phyloP scores from a whole-genome alignment of 1,284 basidiomycete species.

The Naganishia sp. region DNA sequence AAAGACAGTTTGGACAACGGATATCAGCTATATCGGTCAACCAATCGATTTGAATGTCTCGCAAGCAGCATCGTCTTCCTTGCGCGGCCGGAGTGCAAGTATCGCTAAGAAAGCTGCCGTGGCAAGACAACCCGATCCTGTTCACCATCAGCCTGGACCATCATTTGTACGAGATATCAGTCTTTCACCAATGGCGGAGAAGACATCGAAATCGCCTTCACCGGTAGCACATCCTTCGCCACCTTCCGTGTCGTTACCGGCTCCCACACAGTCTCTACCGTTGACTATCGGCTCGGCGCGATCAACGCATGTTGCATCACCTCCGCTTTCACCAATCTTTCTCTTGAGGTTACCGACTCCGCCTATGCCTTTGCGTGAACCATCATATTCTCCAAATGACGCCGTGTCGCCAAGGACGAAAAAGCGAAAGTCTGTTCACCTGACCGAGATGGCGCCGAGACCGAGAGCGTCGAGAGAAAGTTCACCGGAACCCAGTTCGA shows the following conservation, averaged over 20 bases:
- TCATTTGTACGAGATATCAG: neutral
- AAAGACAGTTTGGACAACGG: conserved; percentile 1
- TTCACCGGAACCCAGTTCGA: neutral
- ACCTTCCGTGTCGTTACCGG: neutral
- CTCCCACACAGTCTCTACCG: neutral
- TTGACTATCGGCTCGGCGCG: neutral
- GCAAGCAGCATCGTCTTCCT: no score
- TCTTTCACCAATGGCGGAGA: neutral
- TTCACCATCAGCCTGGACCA: neutral
- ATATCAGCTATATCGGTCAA: conserved; percentile 2
- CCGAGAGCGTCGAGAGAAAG: neutral
- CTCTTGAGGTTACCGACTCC: no score
- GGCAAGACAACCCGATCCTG: neutral
- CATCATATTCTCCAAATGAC: no score
- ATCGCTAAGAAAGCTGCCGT: no score
- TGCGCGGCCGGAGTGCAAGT: no score
- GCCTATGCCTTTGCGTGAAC: no score
- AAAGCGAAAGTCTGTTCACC: neutral
- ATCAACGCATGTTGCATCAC: no score
- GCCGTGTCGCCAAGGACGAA: neutral
- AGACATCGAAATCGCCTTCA: neutral
- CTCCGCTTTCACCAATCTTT: neutral
- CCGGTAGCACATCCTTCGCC: neutral
- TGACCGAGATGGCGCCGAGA: neutral
- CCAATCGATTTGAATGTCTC: no score